Evolutionary conservation across 2,329 filamentous ascomycete species (phyloP), one percentile per base, ranked within the genome.

Genomic region (Didymellaceae sp.): DNA sequence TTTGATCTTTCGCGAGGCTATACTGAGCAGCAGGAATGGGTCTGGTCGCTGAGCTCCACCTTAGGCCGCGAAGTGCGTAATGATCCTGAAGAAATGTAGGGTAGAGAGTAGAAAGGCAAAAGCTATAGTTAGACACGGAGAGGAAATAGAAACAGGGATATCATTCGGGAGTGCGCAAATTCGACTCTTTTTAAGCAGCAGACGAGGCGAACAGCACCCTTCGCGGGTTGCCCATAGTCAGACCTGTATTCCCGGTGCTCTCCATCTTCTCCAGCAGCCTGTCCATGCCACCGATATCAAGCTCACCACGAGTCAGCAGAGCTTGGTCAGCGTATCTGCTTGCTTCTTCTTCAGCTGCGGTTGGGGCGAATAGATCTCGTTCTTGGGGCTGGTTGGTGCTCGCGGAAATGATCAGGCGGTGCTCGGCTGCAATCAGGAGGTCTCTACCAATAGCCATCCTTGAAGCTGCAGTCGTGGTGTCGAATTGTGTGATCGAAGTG

Each of bases 11-110:
- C 78, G 78, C 77, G 74, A 74, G 75, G 73, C 74, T 71, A 78
- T 80, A 80, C 78, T 79, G 78, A 80, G 77, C 77, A 76, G 64
- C 72, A 77, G 77, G 78, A 78, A 78, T 77, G 73, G 67, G 63
- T 70, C 76, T 78, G 72, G 75, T 78, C 76, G 61, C 75, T 74
- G 73, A 75, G 77, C 78, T 80, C 78, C 77, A 80, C 78, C 77
- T 78, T 72, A 66, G 68, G 72, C 43, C 43, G 43, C 43, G 43
- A 39, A 13, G 7, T 38, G 11, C n/a, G 32, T 20, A 21, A 5
- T 26, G 17, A 4, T 37, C 22, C 34, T 5, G 2, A 13, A 24
- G 13, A 7, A 14, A 4, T 32, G 26, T n/a, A 16, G 20, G 31
- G 45, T 28, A 41, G 33, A 26, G 40, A 21, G 10, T 6, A 20